phyloP scores from a whole-genome alignment of 2,329 filamentous ascomycete genomes.

The Mycosphaerelloides madeirae region DNA sequence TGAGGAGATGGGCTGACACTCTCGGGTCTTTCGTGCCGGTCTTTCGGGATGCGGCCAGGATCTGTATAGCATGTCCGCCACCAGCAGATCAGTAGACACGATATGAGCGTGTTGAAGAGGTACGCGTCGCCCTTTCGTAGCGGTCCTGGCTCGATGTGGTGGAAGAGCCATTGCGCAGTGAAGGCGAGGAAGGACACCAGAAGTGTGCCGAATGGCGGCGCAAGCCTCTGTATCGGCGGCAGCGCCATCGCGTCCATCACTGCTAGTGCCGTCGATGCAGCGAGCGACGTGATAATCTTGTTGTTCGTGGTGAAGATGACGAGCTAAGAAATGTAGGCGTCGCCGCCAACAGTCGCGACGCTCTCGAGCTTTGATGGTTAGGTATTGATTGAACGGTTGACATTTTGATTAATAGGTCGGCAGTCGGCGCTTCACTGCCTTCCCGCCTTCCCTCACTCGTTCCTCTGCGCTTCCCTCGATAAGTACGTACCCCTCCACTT shows the following conservation, averaged over 20 bases:
- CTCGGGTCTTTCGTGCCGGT: slow-evolving; percentile 33
- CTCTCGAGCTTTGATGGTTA: too few species aligned
- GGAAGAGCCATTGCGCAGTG: slow-evolving; percentile 67
- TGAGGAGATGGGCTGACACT: slow-evolving; percentile 23
- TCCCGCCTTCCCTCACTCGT: too few species aligned
- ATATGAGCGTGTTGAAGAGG: slow-evolving; percentile 62
- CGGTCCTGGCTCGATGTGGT: slow-evolving; percentile 54
- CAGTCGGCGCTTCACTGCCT: too few species aligned
- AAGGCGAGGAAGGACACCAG: slow-evolving; percentile 68
- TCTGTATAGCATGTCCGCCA: slow-evolving; percentile 57
- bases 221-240: slow-evolving; percentile 42
- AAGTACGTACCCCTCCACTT: too few species aligned
- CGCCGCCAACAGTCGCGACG: too few species aligned
- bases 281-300: too few species aligned
- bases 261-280: too few species aligned
- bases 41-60: slow-evolving; percentile 50
- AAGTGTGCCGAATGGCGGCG: slow-evolving; percentile 62
- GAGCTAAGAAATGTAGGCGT: too few species aligned
- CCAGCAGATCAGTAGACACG: slow-evolving; percentile 66
- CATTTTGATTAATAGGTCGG: too few species aligned
- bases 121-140: slow-evolving; percentile 54
- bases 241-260: slow-evolving; percentile 15
- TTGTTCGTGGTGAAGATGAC: too few species aligned
- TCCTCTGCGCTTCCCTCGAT: too few species aligned
- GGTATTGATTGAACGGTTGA: too few species aligned